These are phyloP conservation scores for Cyclanthera cordifolia DNA, from an alignment of 306 rosid genomes.

Conservation along the genomic window DNA sequence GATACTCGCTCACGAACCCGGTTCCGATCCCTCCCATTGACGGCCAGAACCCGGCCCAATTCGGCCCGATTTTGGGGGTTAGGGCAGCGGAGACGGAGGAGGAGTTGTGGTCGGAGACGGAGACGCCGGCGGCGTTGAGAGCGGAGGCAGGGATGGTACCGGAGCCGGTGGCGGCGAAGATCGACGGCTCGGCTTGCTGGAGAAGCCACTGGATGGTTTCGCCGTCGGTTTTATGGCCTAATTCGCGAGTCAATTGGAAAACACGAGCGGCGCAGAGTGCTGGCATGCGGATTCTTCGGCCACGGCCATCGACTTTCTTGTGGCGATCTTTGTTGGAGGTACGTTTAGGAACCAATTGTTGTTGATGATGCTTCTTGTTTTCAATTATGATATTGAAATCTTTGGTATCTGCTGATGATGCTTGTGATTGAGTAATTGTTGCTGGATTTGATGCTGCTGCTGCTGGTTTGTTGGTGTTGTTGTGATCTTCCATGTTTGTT, in stretches of 20 bases:
- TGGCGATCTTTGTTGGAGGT: slow-evolving; percentile 42
- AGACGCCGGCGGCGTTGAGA: slow-evolving; percentile 19
- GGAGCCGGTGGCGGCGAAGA: slow-evolving; percentile 38
- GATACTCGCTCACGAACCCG: slow-evolving; percentile 21
- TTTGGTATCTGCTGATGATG: slow-evolving; percentile 25
- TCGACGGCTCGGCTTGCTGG: slow-evolving; percentile 45
- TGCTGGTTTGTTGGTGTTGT: slow-evolving; percentile 12
- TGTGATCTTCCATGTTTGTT: slow-evolving; percentile 40
- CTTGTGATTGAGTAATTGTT: too few species aligned
- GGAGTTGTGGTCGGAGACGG: slow-evolving; percentile 32
- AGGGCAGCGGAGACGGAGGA: slow-evolving; percentile 28
- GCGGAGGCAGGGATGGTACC: slow-evolving; percentile 40
- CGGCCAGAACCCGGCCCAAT: slow-evolving; percentile 40
- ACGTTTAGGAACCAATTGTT: slow-evolving; percentile 30
- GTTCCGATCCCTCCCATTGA: slow-evolving; percentile 22
- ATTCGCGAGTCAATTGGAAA: slow-evolving; percentile 38
- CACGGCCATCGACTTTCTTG: slow-evolving; percentile 35
- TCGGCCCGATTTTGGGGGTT: slow-evolving; percentile 26
- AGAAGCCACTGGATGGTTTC: slow-evolving; percentile 51
- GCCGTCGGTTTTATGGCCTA: slow-evolving; percentile 40
- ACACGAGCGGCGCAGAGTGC: slow-evolving; percentile 51
- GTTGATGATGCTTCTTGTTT: slow-evolving; percentile 22
- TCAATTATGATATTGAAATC: slow-evolving; percentile 28
- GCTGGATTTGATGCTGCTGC: background rate
- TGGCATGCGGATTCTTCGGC: slow-evolving; percentile 34